phyloP scores from a whole-genome alignment of 2,329 filamentous ascomycete genomes.

The Exophiala viscosa region DNA sequence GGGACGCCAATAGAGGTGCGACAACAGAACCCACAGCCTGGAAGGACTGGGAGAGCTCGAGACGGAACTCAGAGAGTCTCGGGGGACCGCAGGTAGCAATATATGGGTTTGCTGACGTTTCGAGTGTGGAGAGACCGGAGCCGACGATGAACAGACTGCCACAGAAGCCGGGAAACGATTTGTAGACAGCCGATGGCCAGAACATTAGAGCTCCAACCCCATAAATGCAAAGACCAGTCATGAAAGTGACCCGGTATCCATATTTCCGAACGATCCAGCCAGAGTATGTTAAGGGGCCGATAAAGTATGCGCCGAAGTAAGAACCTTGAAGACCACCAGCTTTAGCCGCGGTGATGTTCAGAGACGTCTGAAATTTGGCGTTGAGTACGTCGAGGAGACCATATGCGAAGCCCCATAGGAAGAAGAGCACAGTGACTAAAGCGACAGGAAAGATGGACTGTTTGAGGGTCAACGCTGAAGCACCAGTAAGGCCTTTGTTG shows the following conservation, averaged over 20 bases:
- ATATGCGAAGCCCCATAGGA: conserved; percentile 54
- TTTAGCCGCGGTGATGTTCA: conserved; percentile 53
- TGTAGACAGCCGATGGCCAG: conserved; percentile 73
- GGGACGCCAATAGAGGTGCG: conserved; percentile 66
- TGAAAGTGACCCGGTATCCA: conserved; percentile 70
- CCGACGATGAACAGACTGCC: conserved; percentile 66
- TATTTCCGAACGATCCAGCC: conserved; percentile 65
- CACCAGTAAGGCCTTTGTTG: conserved; percentile 35
- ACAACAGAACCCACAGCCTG: conserved; percentile 73
- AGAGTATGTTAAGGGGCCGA: conserved; percentile 52
- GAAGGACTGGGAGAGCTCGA: conserved; percentile 74
- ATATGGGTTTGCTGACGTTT: conserved; percentile 75
- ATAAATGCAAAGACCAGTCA: conserved; percentile 67
- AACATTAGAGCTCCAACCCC: conserved; percentile 74
- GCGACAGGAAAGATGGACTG: conserved; percentile 44
- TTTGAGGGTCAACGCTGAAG: conserved; percentile 41
- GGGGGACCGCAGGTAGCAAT: conserved; percentile 73
- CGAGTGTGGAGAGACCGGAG: conserved; percentile 67
- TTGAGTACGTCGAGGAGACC: conserved; percentile 49
- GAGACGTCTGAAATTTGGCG: conserved; percentile 56
- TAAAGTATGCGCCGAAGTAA: conserved; percentile 60
- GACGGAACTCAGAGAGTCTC: conserved; percentile 69
- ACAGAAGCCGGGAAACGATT: conserved; percentile 71
- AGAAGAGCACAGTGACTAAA: conserved; percentile 49
- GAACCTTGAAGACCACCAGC: conserved; percentile 62